A percentile compares a stretch with the other conserved stretches of the same genome.
phyloP scores from a whole-genome alignment of 139 green algal species.

The Chlamydomonas applanata region DNA sequence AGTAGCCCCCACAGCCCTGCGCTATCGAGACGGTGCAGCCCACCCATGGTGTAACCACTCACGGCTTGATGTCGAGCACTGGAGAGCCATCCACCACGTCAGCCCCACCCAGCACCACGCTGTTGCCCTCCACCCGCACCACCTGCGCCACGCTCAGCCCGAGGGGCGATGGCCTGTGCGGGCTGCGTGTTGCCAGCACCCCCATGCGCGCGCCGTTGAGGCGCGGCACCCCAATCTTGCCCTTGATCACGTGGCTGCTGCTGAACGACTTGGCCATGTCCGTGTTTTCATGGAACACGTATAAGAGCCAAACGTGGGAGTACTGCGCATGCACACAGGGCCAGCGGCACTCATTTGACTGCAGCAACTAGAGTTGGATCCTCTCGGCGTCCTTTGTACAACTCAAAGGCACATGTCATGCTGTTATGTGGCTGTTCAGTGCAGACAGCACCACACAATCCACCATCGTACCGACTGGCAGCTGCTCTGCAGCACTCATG shows the following conservation, averaged over 20 bases:
- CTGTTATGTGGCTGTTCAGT: too few species aligned
- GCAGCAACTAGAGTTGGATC: too few species aligned
- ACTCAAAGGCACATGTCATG: too few species aligned
- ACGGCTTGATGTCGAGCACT: constrained; percentile 94
- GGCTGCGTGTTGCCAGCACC: constrained; percentile 84
- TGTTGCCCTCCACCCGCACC: constrained; percentile 22
- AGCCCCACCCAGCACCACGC: constrained; percentile 68
- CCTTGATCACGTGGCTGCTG: neutral
- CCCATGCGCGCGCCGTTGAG: constrained; percentile 80
- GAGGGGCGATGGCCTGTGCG: constrained; percentile 79
- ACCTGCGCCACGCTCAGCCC: constrained; percentile 73
- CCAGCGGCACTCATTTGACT: too few species aligned
- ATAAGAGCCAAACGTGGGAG: constrained; percentile 91
- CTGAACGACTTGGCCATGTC: neutral
- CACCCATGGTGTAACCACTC: constrained; percentile 81
- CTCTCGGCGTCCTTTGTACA: too few species aligned
- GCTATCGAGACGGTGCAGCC: too few species aligned
- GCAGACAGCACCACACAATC: too few species aligned
- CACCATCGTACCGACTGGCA: too few species aligned
- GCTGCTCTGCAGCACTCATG: too few species aligned
- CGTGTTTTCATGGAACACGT: constrained; percentile 95
- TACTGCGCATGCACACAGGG: too few species aligned
- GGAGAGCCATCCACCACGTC: constrained; percentile 91
- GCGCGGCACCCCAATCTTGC: constrained; percentile 73
- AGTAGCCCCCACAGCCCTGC: too few species aligned